These are phyloP conservation scores for Urtica urens DNA, from an alignment of 306 rosid species.

Conservation along the genomic window DNA sequence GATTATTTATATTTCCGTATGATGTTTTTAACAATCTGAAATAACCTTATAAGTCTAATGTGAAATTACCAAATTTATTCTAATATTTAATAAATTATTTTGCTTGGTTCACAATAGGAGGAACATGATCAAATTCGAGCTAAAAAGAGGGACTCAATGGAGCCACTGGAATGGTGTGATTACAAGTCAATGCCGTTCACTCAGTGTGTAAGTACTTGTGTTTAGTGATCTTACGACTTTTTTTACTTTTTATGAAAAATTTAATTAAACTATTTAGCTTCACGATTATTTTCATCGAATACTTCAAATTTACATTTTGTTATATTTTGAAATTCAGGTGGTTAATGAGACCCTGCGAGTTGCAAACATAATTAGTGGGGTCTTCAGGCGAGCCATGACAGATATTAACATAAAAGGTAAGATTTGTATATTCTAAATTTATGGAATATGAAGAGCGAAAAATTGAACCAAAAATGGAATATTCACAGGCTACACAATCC, in stretches of 20 bases:
- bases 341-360: constrained; percentile 83
- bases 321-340: constrained; percentile 26
- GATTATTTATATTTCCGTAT: no score
- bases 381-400: constrained; percentile 67
- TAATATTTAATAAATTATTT: neutral
- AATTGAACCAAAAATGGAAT: neutral
- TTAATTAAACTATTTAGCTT: no score
- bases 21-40: no score
- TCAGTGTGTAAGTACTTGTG: constrained; percentile 56
- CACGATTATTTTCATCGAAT: neutral
- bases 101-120: constrained; percentile 28
- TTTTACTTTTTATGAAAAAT: no score
- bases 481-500: constrained; percentile 66
- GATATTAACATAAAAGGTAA: constrained; percentile 73
- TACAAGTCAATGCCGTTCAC: constrained; percentile 88
- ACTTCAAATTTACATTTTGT: no score
- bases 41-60: no score
- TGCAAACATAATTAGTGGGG: constrained; percentile 77
- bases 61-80: no score
- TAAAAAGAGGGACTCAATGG: constrained; percentile 35
- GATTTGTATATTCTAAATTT: neutral
- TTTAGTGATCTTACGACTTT: neutral
- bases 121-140: constrained; percentile 77
- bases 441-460: neutral
- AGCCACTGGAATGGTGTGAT: constrained; percentile 48